Conservation (phyloP, 2,329 filamentous ascomycete species). For the Cytospora chrysosperma region DNA sequence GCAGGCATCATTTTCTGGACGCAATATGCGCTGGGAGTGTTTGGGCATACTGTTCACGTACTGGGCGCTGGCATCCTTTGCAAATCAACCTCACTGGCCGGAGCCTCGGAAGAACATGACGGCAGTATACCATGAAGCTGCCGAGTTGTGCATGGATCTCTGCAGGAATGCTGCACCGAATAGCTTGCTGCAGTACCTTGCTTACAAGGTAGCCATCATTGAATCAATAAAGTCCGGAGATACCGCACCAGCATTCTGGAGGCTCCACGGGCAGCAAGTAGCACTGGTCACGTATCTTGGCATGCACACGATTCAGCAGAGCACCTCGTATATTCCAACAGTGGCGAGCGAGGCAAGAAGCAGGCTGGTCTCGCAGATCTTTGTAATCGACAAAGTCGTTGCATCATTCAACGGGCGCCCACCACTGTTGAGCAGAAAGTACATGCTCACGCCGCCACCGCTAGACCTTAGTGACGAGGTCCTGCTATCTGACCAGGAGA, state of each 20-base stretch:
- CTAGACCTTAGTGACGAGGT: slow-evolving; percentile 53
- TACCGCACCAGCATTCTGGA: slow-evolving; percentile 39
- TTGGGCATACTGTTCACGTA: slow-evolving; percentile 40
- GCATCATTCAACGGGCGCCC: slow-evolving; percentile 55
- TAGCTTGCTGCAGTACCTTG: slow-evolving; percentile 39
- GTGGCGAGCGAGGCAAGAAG: slow-evolving; percentile 38
- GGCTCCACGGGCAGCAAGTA: slow-evolving; percentile 37
- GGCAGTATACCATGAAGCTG: slow-evolving; percentile 33
- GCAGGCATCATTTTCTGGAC: slow-evolving; percentile 40
- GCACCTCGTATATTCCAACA: slow-evolving; percentile 33
- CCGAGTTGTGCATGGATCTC: slow-evolving; percentile 30
- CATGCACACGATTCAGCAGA: slow-evolving; percentile 32
- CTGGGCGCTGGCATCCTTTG: slow-evolving; percentile 23
- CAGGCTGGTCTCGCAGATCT: slow-evolving; percentile 38
- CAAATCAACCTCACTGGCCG: not conserved
- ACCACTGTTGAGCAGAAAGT: slow-evolving; percentile 51
- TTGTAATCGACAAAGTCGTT: slow-evolving; percentile 48
- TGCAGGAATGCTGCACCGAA: slow-evolving; percentile 36
- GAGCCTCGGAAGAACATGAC: slow-evolving; percentile 20
- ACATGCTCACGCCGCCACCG: slow-evolving; percentile 52
- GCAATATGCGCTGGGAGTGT: slow-evolving; percentile 43
- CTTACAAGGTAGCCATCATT: slow-evolving; percentile 35
- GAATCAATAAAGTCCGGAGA: slow-evolving; percentile 42
- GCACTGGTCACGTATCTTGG: slow-evolving; percentile 39
- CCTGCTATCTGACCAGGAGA: slow-evolving; percentile 43